phyloP scores from a whole-genome alignment of 1,139 yeast genomes.

The Keqinozyma sinolaborantium region DNA sequence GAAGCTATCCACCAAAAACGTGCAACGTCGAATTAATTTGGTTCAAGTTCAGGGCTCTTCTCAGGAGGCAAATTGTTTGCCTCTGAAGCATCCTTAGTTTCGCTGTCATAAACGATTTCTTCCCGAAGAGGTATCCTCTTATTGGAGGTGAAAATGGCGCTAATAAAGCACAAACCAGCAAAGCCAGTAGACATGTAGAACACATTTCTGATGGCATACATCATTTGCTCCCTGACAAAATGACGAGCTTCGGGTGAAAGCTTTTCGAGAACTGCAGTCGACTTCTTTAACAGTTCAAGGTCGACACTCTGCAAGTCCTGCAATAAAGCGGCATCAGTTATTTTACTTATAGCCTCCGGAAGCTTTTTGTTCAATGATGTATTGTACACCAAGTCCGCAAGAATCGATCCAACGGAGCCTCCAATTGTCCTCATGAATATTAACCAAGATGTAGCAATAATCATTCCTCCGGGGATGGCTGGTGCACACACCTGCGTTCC shows the following conservation, averaged over 20 bases:
- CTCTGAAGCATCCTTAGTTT: no score
- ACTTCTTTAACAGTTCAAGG: conserved; percentile 12
- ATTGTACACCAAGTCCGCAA: conserved; percentile 34
- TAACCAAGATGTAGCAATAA: conserved; percentile 32
- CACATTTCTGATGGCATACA: conserved; percentile 28
- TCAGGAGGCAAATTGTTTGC: no score
- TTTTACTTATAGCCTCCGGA: conserved; percentile 12
- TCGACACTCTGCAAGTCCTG: conserved; percentile 17
- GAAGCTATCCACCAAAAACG: no score
- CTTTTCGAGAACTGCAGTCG: conserved; percentile 15
- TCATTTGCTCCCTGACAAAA: conserved; percentile 25
- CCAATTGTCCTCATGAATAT: conserved; percentile 29
- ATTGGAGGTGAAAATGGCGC: conserved; percentile 23
- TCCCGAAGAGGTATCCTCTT: conserved; percentile 31
- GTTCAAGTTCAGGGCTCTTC: no score
- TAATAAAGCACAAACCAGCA: conserved; percentile 18
- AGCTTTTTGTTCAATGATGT: conserved; percentile 21
- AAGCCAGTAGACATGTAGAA: conserved; percentile 30
- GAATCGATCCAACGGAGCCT: conserved; percentile 27
- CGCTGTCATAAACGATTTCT: no score
- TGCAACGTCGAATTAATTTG: no score
- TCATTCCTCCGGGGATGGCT: conserved; percentile 31
- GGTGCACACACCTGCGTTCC: conserved; percentile 35
- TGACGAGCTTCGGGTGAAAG: conserved; percentile 21
- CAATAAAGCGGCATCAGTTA: conserved; percentile 13